Evolutionary conservation across 139 green algal species (phyloP).

Genomic region (Picocystis salinarum): DNA sequence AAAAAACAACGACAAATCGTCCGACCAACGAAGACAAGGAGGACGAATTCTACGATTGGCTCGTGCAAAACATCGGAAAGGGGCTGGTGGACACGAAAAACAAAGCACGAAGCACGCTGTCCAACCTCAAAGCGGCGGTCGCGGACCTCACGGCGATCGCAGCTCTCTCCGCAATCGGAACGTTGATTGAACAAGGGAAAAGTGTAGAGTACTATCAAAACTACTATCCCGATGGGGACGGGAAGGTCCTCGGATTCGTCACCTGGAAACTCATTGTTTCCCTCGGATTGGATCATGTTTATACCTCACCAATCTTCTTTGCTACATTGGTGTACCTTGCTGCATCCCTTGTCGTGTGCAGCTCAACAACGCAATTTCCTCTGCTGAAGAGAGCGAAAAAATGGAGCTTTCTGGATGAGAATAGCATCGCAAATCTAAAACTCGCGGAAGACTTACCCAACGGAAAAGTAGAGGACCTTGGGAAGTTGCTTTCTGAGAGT

Average conservation of each 20-base stretch:
- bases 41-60: too few species aligned
- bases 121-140: too few species aligned
- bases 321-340: conserved; percentile 53
- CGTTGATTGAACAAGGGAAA: too few species aligned
- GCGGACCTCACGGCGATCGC: too few species aligned
- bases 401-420: conserved; percentile 17
- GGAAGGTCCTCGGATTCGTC: conserved; percentile 62
- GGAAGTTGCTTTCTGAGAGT: conserved; percentile 19
- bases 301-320: conserved; percentile 74
- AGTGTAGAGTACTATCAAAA: too few species aligned
- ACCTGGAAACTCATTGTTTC: conserved; percentile 37
- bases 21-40: too few species aligned
- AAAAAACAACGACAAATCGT: too few species aligned
- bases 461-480: conserved; percentile 46
- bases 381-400: conserved; percentile 41
- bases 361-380: conserved; percentile 67
- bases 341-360: conserved; percentile 78
- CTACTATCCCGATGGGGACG: conserved; percentile 6
- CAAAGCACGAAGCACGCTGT: too few species aligned
- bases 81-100: too few species aligned
- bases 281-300: conserved; percentile 73
- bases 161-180: too few species aligned
- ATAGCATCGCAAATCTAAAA: conserved; percentile 8
- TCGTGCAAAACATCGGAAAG: too few species aligned
- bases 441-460: conserved; percentile 37